A percentile compares a stretch with the other conserved stretches of the same genome.
phyloP scores from a whole-genome alignment of 371 early-diverging fungal species.

The Mortierella sp. region DNA sequence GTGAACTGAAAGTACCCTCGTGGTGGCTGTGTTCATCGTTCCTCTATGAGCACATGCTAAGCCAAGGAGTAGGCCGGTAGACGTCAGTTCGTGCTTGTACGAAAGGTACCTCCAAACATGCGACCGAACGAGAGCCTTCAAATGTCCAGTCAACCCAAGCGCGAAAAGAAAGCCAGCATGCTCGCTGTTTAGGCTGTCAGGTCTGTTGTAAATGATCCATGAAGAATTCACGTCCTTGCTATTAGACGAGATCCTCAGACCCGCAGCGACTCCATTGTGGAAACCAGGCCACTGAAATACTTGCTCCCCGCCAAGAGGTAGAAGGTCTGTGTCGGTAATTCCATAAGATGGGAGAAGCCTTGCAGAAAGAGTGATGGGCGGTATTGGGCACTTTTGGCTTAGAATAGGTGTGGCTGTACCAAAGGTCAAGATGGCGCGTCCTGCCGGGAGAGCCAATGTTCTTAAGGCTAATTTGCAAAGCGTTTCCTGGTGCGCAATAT shows the following conservation, averaged over 20 bases:
- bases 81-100: constrained; percentile 70
- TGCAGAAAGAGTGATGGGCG: constrained; percentile 64
- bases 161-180: constrained; percentile 89
- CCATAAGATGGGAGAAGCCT: constrained; percentile 72
- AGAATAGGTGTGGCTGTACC: constrained; percentile 65
- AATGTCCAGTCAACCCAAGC: constrained; percentile 81
- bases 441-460: constrained; percentile 74
- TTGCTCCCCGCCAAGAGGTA: constrained; percentile 56
- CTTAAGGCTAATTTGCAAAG: constrained; percentile 65
- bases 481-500: constrained; percentile 56
- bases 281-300: constrained; percentile 82
- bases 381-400: constrained; percentile 67
- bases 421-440: constrained; percentile 76
- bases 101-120: constrained; percentile 74
- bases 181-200: constrained; percentile 58
- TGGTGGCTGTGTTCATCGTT: constrained; percentile 68
- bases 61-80: constrained; percentile 82
- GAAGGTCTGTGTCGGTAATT: constrained; percentile 62
- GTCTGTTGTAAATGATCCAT: constrained; percentile 84
- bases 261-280: constrained; percentile 88
- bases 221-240: constrained; percentile 65
- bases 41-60: constrained; percentile 76
- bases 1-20: constrained; percentile 76
- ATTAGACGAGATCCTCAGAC: constrained; percentile 72
- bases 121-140: constrained; percentile 68